Evolutionary conservation across 2,329 filamentous ascomycete genomes (phyloP).

Genomic region (Colletotrichum agaves): DNA sequence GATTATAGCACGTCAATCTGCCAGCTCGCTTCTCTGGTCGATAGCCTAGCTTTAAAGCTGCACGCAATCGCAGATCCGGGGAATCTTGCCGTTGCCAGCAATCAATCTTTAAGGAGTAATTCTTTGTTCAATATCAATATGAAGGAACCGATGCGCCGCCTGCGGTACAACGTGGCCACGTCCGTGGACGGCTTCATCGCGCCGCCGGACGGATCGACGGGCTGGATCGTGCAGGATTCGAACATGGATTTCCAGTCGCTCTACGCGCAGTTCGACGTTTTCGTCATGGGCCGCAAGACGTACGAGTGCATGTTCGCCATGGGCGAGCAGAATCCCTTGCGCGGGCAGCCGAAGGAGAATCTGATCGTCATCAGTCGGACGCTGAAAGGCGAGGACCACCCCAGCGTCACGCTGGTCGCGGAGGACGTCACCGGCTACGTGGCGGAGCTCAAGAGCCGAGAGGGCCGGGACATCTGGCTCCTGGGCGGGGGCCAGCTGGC

Average conservation of each 20-base stretch:
- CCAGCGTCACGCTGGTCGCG: slow-evolving; percentile 42
- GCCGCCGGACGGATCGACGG: slow-evolving; percentile 42
- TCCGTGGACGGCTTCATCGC: slow-evolving; percentile 51
- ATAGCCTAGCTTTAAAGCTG: neutral
- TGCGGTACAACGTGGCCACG: slow-evolving; percentile 49
- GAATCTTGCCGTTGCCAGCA: slow-evolving; percentile 20
- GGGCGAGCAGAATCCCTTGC: slow-evolving; percentile 41
- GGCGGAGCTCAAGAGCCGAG: slow-evolving; percentile 38
- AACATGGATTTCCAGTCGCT: slow-evolving; percentile 48
- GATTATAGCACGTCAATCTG: neutral
- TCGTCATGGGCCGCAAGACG: slow-evolving; percentile 50
- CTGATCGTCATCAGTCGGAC: slow-evolving; percentile 46
- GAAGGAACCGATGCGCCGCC: slow-evolving; percentile 21
- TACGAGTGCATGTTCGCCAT: slow-evolving; percentile 44
- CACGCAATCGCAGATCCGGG: neutral
- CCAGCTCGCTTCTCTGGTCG: neutral
- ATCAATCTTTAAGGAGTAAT: neutral
- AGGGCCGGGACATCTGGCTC: slow-evolving; percentile 47
- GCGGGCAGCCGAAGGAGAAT: slow-evolving; percentile 31
- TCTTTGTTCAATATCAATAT: neutral
- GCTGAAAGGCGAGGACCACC: slow-evolving; percentile 38
- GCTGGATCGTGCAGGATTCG: slow-evolving; percentile 47
- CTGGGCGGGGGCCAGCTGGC: slow-evolving; percentile 49
- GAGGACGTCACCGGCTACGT: slow-evolving; percentile 39
- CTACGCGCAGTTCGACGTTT: slow-evolving; percentile 45